Base-by-base conservation (phyloP, 208 protist genomes). In the Perkinsela sp. region DNA sequence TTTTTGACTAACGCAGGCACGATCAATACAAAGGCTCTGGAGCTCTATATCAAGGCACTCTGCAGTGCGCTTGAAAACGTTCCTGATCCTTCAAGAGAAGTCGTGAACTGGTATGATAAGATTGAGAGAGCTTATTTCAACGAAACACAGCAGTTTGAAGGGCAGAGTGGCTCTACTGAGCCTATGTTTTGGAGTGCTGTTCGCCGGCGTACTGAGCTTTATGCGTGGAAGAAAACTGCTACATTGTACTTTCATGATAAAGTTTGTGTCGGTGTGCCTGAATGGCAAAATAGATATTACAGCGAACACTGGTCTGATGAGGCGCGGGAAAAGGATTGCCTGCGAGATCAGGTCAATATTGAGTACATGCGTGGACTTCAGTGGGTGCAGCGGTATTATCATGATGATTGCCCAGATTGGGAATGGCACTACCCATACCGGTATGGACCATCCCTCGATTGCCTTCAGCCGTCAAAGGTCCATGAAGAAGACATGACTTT, bases 331-430 rank as follows among this genome's bases (percentile, higher is more conserved):
- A 22, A n/a, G 6, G 40, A 57, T 22, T n/a, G n/a, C n/a, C 6
- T 57, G 16, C 28, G 29, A 29, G 32, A 72, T 28, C 32, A 69
- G 29, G 83, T 93, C 13, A 69, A 75, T 1, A 6, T 73, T 32
- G 32, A 28, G 16, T 96, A 94, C 75, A 57, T 87, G 6, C 72
- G 85, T 67, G 93, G 92, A 22, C 67, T 97, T 0, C 69, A 48
- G 30, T 97, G 93, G 93, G 84, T 94, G 1, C 68, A 95, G 15
- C 28, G 31, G 6, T 97, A 97, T 75, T 97, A 97, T 70, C 93
- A 89, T 73, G 71, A 83, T 30, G 90, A 87, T 0, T 79, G 76
- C 67, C 67, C 74, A 15, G 84, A 75, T 28, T 96, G 92, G 92
- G 29, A 30, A 29, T 93, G 87, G 89, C 97, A 80, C 73, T 97